Evolutionary conservation across 352 stramenopile genomes (phyloP).

Genomic region (Phytophthora litchii): DNA sequence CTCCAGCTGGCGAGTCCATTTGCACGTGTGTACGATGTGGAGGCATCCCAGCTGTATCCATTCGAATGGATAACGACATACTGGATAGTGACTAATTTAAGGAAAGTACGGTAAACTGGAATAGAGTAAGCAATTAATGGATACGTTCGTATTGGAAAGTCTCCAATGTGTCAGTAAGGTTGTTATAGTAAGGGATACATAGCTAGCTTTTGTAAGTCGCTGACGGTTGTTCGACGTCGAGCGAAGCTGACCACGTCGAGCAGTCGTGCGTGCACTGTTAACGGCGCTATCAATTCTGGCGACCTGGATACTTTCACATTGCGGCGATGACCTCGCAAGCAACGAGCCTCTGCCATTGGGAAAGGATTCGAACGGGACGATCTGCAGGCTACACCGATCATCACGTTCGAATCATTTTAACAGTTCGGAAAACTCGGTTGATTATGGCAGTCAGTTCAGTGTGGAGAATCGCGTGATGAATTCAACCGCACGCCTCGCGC

Average conservation of each 20-base stretch:
- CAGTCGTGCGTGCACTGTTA: constrained; percentile 10
- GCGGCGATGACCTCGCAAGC: constrained; percentile 2
- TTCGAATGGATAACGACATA: constrained; percentile 17
- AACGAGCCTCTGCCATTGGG: constrained; percentile 21
- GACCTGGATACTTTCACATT: constrained; percentile 6
- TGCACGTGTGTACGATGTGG: constrained; percentile 26
- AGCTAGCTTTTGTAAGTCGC: neutral
- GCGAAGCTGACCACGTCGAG: constrained; percentile 16
- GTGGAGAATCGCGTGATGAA: constrained; percentile 4
- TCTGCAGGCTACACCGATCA: constrained; percentile 23
- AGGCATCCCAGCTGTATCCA: constrained; percentile 34
- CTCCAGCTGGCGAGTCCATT: constrained; percentile 29
- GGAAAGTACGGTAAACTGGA: neutral
- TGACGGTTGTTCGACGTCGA: neutral
- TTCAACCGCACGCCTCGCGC: neutral
- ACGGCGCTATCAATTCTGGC: neutral
- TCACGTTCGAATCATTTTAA: constrained; percentile 19
- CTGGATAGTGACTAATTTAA: neutral
- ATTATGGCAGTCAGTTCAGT: constrained; percentile 21
- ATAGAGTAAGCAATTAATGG: neutral
- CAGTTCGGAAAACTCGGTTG: constrained; percentile 7
- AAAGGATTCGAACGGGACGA: constrained; percentile 25
- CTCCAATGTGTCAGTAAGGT: neutral
- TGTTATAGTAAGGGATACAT: constrained; percentile 15
- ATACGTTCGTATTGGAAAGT: constrained; percentile 21